phyloP scores from a whole-genome alignment of 164 flowering plant genomes.

The Akebia trifoliata region DNA sequence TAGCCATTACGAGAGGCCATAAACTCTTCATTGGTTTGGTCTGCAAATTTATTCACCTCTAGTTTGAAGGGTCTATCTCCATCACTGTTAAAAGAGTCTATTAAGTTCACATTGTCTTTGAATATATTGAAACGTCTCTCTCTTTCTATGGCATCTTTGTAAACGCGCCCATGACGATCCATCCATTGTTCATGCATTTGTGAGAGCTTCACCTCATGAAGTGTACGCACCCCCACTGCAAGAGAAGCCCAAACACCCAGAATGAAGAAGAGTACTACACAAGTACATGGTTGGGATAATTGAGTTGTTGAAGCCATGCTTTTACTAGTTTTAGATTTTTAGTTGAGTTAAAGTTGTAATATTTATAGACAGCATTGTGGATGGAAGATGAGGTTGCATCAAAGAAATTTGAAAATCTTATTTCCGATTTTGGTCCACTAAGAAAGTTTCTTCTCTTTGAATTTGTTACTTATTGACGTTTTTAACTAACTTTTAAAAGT shows the following conservation, averaged over 20 bases:
- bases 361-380: too few species aligned
- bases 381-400: too few species aligned
- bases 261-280: background rate
- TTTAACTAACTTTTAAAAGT: too few species aligned
- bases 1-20: constrained; percentile 6
- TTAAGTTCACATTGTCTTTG: constrained; percentile 6
- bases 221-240: constrained; percentile 7
- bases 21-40: constrained; percentile 20
- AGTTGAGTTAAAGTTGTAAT: too few species aligned
- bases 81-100: constrained; percentile 14
- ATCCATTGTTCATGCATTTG: constrained; percentile 16
- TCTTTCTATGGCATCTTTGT: constrained; percentile 9
- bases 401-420: too few species aligned
- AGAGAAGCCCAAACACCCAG: constrained; percentile 13
- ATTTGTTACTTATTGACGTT: too few species aligned
- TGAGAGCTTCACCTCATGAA: background rate
- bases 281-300: too few species aligned
- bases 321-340: too few species aligned
- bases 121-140: constrained; percentile 9
- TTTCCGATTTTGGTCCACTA: too few species aligned
- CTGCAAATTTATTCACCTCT: constrained; percentile 15
- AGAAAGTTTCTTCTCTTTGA: too few species aligned
- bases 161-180: constrained; percentile 7
- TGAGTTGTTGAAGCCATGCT: too few species aligned
- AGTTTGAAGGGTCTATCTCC: constrained; percentile 9